A percentile compares a stretch with the other conserved stretches of the same genome.
Evolutionary conservation across 805 yeast species (phyloP).

Genomic region (Lachancea fermentati): DNA sequence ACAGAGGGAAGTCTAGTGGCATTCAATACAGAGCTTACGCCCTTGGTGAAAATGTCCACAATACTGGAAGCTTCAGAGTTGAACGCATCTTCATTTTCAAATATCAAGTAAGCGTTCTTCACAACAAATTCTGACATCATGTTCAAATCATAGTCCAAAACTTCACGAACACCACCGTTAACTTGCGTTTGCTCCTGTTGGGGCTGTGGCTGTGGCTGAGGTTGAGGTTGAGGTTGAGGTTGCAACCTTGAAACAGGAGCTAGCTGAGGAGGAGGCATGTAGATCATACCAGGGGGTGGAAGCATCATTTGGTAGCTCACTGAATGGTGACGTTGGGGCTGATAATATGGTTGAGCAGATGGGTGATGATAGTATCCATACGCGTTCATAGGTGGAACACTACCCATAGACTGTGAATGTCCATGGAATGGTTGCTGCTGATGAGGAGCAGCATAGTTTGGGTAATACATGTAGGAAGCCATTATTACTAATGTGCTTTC

Average conservation of each 20-base stretch:
- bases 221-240: constrained; percentile 10
- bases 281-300: constrained; percentile 23
- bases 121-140: constrained; percentile 77
- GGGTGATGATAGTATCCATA: constrained; percentile 20
- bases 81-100: constrained; percentile 44
- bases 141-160: constrained; percentile 72
- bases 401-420: constrained; percentile 10
- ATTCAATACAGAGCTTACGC: constrained; percentile 61
- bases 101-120: constrained; percentile 64
- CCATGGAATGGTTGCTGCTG: constrained; percentile 10
- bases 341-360: constrained; percentile 14
- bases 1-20: constrained; percentile 87
- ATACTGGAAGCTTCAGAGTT: constrained; percentile 19
- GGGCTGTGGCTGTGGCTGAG: constrained; percentile 13
- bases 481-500: constrained; percentile 1
- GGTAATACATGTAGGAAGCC: constrained; percentile 14
- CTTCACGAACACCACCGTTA: constrained; percentile 71
- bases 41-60: constrained; percentile 44
- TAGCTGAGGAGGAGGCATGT: constrained; percentile 7
- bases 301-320: constrained; percentile 11
- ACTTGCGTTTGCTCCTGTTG: constrained; percentile 16
- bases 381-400: constrained; percentile 8
- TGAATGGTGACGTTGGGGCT: constrained; percentile 7
- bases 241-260: background rate
- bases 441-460: constrained; percentile 9